These are phyloP conservation scores for Pichiaceae sp. DNA, from an alignment of 1,139 yeast genomes.

Conservation along the genomic window DNA sequence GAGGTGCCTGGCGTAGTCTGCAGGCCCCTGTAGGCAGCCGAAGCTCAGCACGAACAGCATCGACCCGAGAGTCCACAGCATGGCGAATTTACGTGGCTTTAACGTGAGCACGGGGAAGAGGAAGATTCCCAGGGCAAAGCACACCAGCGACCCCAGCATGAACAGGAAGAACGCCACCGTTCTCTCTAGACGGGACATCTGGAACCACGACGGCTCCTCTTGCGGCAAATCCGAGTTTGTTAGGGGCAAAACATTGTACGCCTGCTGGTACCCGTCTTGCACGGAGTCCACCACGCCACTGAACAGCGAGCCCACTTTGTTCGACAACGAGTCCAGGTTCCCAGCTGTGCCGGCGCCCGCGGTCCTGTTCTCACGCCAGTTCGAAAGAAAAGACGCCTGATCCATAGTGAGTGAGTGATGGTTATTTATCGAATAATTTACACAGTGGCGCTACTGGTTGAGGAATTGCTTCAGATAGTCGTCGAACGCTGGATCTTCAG, in stretches of 20 bases:
- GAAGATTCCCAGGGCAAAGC: constrained; percentile 76
- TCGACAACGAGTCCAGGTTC: neutral
- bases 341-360: neutral
- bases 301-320: constrained; percentile 7
- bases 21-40: constrained; percentile 89
- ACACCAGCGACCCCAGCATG: constrained; percentile 64
- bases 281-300: constrained; percentile 19
- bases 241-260: constrained; percentile 44
- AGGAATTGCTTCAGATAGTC: no score
- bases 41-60: constrained; percentile 79
- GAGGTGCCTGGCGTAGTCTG: constrained; percentile 66
- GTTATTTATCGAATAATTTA: no score
- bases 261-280: constrained; percentile 27
- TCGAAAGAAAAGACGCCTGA: constrained; percentile 11
- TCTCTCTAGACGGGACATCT: constrained; percentile 70
- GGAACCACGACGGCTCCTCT: constrained; percentile 55
- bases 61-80: constrained; percentile 90
- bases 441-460: no score
- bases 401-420: neutral
- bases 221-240: constrained; percentile 37
- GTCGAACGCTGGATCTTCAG: no score
- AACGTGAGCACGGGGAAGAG: constrained; percentile 84
- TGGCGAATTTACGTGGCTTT: constrained; percentile 84
- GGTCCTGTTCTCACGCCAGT: constrained; percentile 7
- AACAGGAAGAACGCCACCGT: constrained; percentile 72